Percentiles rank a stretch among this genome's conserved stretches.
Conservation (phyloP, 495 filamentous ascomycete genomes). For the Penicillium chermesinum region DNA sequence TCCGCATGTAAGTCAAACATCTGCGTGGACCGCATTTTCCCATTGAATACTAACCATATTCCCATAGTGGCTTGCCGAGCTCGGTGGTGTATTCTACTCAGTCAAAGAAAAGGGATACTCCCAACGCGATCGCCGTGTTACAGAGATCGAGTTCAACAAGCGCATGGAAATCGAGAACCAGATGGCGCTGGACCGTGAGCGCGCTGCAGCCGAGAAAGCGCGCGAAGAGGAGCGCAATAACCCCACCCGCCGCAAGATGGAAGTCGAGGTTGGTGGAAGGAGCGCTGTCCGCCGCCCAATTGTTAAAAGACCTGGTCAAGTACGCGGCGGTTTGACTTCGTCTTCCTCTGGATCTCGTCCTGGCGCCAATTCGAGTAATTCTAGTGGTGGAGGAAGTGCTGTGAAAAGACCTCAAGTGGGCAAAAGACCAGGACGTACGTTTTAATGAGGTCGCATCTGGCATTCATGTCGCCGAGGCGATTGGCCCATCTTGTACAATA, state of each 20-base stretch:
- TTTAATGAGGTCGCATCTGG: constrained; percentile 28
- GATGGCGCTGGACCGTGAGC: constrained; percentile 82
- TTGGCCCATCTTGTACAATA: background rate
- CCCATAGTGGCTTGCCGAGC: constrained; percentile 89
- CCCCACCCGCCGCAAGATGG: constrained; percentile 28
- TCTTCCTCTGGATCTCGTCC: constrained; percentile 44
- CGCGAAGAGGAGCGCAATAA: constrained; percentile 39
- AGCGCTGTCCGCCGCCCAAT: constrained; percentile 37
- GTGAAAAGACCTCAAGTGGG: constrained; percentile 59
- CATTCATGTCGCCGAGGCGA: no score
- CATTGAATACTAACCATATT: constrained; percentile 9
- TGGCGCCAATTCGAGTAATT: no score
- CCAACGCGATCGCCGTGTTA: constrained; percentile 79
- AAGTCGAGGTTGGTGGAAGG: constrained; percentile 35
- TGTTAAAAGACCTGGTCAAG: constrained; percentile 31
- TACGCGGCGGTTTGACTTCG: constrained; percentile 40
- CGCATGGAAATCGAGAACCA: constrained; percentile 94
- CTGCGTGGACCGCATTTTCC: background rate
- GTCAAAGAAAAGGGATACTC: constrained; percentile 98
- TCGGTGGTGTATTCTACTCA: constrained; percentile 98
- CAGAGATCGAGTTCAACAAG: constrained; percentile 88
- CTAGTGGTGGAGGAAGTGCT: constrained; percentile 40
- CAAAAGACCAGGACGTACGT: constrained; percentile 51
- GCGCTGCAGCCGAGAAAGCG: constrained; percentile 53
- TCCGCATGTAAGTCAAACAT: constrained; percentile 57